Percentiles rank a stretch among this genome's conserved stretches.
Conservation (phyloP, 2,329 filamentous ascomycete genomes). For the Corinectria fuckeliana region DNA sequence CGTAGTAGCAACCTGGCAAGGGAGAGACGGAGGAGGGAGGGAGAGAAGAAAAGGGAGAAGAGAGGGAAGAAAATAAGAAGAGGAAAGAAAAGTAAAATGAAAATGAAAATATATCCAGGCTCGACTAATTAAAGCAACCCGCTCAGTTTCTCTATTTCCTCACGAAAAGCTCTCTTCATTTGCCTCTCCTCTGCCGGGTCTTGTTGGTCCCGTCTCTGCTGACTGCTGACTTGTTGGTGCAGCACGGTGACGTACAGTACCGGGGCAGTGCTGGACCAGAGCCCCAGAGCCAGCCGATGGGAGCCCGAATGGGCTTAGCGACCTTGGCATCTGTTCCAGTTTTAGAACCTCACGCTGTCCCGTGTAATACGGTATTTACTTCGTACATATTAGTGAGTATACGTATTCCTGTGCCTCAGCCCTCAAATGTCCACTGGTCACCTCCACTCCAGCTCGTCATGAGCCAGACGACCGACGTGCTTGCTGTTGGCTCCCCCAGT, state of each 20-base stretch:
- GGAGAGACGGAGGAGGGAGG: slow-evolving; percentile 2
- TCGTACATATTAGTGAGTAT: not conserved
- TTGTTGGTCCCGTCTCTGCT: slow-evolving; percentile 1
- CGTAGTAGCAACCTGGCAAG: slow-evolving; percentile 16
- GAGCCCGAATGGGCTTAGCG: slow-evolving; percentile 7
- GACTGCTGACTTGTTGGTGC: slow-evolving; percentile 31
- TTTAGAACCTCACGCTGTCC: slow-evolving; percentile 17
- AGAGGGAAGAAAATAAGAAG: not conserved
- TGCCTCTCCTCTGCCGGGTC: not conserved
- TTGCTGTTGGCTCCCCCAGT: not conserved
- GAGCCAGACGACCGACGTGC: not conserved
- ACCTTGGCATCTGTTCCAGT: slow-evolving; percentile 13
- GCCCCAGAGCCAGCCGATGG: slow-evolving; percentile 10
- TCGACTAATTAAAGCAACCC: slow-evolving; percentile 2
- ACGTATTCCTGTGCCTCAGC: not conserved
- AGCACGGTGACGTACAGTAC: slow-evolving; percentile 36
- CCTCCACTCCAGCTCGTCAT: slow-evolving; percentile 7
- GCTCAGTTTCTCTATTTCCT: slow-evolving; percentile 18
- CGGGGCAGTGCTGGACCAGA: slow-evolving; percentile 36
- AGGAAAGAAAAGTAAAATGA: not conserved
- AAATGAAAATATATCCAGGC: not conserved
- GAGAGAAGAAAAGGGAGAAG: not conserved
- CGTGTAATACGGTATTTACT: not conserved
- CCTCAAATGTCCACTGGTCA: not conserved
- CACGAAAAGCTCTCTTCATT: not conserved